phyloP scores from a whole-genome alignment of 176 grass and related monocot species.

The Carex cristatella region DNA sequence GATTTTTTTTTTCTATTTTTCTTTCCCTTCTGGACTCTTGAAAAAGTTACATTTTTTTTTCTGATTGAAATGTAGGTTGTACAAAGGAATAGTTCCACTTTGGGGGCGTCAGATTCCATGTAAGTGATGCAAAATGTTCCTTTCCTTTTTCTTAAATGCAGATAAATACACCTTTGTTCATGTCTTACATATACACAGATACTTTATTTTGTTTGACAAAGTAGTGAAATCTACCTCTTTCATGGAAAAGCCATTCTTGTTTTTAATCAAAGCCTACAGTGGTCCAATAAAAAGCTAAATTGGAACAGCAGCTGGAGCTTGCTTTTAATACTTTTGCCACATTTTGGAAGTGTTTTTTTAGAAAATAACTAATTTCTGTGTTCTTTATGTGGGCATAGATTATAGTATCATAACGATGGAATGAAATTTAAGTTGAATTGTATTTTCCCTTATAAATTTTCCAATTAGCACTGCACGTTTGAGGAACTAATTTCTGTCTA shows the following conservation, averaged over 20 bases:
- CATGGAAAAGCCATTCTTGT: background rate
- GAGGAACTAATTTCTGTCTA: background rate
- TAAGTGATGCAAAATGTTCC: slow-evolving; percentile 21
- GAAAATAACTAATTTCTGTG: background rate
- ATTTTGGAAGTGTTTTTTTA: background rate
- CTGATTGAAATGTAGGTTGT: slow-evolving; percentile 36
- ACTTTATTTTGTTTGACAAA: background rate
- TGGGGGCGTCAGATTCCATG: slow-evolving; percentile 90
- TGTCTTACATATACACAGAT: background rate
- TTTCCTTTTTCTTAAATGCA: background rate
- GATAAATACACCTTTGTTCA: background rate
- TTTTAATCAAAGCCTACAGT: background rate
- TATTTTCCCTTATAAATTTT: background rate
- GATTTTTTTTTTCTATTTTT: background rate
- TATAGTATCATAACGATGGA: background rate
- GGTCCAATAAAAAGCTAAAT: background rate
- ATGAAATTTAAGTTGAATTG: background rate
- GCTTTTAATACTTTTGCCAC: background rate
- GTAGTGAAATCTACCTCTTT: background rate
- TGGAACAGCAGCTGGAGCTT: background rate
- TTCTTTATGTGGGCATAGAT: background rate
- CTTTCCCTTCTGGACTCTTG: background rate
- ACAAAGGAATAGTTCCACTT: slow-evolving; percentile 78
- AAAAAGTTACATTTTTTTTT: slow-evolving; percentile 17
- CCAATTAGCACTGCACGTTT: background rate